These are phyloP conservation scores for Rehmannia glutinosa DNA, from an alignment of 257 asterid genomes.

Conservation along the genomic window DNA sequence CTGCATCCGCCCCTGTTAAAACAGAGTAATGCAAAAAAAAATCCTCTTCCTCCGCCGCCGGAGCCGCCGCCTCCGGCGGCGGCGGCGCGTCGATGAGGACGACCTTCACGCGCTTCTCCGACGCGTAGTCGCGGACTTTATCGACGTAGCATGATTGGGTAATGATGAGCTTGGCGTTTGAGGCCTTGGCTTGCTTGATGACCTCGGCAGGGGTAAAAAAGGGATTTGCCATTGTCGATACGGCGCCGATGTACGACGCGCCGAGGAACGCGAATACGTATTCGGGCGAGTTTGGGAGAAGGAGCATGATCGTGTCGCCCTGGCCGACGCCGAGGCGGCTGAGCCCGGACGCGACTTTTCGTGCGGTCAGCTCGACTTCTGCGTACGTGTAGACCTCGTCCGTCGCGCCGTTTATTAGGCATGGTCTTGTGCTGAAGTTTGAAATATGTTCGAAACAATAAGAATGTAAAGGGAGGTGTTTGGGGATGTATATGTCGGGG, in stretches of 20 bases:
- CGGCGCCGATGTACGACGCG: conserved; percentile 68
- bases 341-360: conserved; percentile 56
- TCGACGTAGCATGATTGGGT: conserved; percentile 50
- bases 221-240: conserved; percentile 87
- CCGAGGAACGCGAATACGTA: conserved; percentile 81
- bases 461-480: conserved; percentile 65
- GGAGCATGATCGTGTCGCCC: conserved; percentile 77
- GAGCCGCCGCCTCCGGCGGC: conserved; percentile 27
- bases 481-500: conserved; percentile 72
- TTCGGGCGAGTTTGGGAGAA: conserved; percentile 81
- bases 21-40: conserved; percentile 44
- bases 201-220: conserved; percentile 70
- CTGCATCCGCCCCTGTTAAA: conserved; percentile 44
- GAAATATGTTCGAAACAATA: conserved; percentile 75
- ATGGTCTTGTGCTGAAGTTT: conserved; percentile 33
- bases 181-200: conserved; percentile 65
- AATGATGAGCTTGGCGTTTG: conserved; percentile 50
- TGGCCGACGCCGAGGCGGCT: conserved; percentile 52
- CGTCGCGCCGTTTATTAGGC: conserved; percentile 70
- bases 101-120: conserved; percentile 35
- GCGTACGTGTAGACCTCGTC: conserved; percentile 47
- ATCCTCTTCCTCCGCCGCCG: no score
- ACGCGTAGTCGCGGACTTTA: conserved; percentile 48
- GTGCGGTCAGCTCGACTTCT: conserved; percentile 49
- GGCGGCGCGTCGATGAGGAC: conserved; percentile 45